A percentile compares a stretch with the other conserved stretches of the same genome.
Evolutionary conservation across 306 rosid species (phyloP).

Genomic region (Cicer judaicum): DNA sequence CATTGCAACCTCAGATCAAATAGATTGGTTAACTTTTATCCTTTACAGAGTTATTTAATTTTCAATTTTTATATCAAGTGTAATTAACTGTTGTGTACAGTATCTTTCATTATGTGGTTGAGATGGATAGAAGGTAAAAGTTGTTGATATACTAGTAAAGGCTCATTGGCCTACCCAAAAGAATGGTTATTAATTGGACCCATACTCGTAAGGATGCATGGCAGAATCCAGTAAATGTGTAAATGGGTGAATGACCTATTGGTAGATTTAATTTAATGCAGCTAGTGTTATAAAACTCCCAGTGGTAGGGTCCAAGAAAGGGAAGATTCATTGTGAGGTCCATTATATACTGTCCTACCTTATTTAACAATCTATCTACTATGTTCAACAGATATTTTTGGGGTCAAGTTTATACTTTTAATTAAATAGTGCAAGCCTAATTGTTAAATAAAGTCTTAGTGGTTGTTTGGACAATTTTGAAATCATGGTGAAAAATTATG

Average conservation of each 20-base stretch:
- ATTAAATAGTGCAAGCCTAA: too few relatives aligned
- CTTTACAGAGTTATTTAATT: background rate
- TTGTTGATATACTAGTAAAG: background rate
- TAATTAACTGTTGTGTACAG: constrained; percentile 8
- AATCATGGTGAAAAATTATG: too few relatives aligned
- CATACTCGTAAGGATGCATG: constrained; percentile 8
- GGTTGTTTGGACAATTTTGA: too few relatives aligned
- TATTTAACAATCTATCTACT: background rate
- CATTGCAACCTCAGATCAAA: constrained; percentile 32
- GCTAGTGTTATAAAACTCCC: background rate
- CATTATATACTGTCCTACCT: background rate
- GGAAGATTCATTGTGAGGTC: background rate
- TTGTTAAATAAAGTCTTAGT: too few relatives aligned
- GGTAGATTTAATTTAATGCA: constrained; percentile 6
- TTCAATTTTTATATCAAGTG: constrained; percentile 11
- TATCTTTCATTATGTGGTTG: constrained; percentile 13
- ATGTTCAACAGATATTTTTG: background rate
- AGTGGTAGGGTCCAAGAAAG: constrained; percentile 7
- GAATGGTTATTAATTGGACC: background rate
- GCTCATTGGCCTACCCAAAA: background rate
- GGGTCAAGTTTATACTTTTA: background rate
- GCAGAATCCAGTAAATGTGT: constrained; percentile 14
- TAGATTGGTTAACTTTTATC: constrained; percentile 22
- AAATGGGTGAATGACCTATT: background rate
- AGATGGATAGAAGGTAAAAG: background rate